Evolutionary conservation across 2,329 filamentous ascomycete species (phyloP).

Genomic region (Nothophoma quercina): DNA sequence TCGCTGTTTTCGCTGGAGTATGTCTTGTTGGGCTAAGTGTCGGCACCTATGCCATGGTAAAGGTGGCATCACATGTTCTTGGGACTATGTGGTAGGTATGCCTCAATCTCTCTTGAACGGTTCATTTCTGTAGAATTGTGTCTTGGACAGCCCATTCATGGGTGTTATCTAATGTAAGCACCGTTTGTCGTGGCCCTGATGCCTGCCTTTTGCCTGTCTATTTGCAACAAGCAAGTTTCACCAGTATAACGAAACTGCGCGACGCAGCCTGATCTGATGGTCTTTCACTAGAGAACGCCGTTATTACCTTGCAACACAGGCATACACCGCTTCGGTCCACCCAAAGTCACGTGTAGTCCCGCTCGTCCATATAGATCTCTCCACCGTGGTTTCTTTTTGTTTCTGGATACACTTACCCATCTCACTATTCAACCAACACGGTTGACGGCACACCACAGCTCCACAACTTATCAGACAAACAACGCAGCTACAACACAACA

Average conservation of each 20-base stretch:
- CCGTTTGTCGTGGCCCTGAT: too few species aligned
- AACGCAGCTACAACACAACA: not conserved
- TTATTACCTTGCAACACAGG: not conserved
- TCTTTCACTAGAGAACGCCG: not conserved
- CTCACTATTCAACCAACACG: not conserved
- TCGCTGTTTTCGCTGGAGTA: conserved; percentile 52
- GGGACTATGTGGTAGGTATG: conserved; percentile 25
- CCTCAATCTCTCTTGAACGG: not conserved
- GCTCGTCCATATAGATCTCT: not conserved
- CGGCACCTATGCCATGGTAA: conserved; percentile 35
- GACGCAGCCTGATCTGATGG: not conserved
- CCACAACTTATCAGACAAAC: not conserved
- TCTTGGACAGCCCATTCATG: too few species aligned
- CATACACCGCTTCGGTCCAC: not conserved
- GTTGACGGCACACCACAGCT: too few species aligned
- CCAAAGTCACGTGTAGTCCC: not conserved
- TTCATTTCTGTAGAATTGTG: not conserved
- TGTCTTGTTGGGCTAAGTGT: conserved; percentile 42
- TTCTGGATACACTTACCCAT: not conserved
- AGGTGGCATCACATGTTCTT: conserved; percentile 31
- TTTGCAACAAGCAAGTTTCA: too few species aligned
- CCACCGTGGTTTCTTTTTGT: not conserved
- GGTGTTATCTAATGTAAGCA: too few species aligned
- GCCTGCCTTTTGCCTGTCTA: too few species aligned
- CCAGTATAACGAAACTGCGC: too few species aligned